Conservation (phyloP, 2,329 filamentous ascomycete genomes). For the Fusarium papillatum region DNA sequence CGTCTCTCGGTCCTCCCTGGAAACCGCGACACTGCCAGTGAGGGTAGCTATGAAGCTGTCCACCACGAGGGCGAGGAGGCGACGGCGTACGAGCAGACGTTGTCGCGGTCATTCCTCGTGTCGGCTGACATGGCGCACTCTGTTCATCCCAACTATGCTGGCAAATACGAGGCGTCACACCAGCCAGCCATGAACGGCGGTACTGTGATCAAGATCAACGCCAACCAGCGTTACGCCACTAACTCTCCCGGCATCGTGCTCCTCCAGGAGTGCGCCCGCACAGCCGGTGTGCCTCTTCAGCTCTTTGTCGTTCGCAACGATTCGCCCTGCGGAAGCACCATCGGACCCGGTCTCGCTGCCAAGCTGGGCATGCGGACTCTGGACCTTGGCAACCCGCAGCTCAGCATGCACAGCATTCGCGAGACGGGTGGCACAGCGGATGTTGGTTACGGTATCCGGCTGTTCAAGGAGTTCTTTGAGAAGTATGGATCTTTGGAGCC, state of each 20-base stretch:
- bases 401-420: slow-evolving; percentile 97
- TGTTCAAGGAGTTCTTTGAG: slow-evolving; percentile 91
- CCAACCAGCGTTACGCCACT: slow-evolving; percentile 96
- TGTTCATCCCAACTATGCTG: slow-evolving; percentile 94
- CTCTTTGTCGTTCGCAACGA: slow-evolving; percentile 98
- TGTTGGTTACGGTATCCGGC: slow-evolving; percentile 85
- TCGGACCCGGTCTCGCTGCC: slow-evolving; percentile 95
- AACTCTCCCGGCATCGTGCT: slow-evolving; percentile 96
- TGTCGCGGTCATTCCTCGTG: slow-evolving; percentile 91
- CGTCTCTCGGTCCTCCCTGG: slow-evolving; percentile 86
- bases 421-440: slow-evolving; percentile 93
- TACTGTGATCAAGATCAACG: slow-evolving; percentile 97
- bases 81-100: slow-evolving; percentile 93
- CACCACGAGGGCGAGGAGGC: slow-evolving; percentile 72
- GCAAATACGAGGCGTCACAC: slow-evolving; percentile 93
- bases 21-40: slow-evolving; percentile 75
- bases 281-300: slow-evolving; percentile 86
- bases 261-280: slow-evolving; percentile 86
- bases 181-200: slow-evolving; percentile 97
- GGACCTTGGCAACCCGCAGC: slow-evolving; percentile 93
- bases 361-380: slow-evolving; percentile 89
- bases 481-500: slow-evolving; percentile 86
- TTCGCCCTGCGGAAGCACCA: slow-evolving; percentile 93
- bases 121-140: slow-evolving; percentile 99
- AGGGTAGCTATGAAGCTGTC: slow-evolving; percentile 69